Base-by-base conservation (phyloP, 2,329 filamentous ascomycete genomes). In the Nemania serpens region DNA sequence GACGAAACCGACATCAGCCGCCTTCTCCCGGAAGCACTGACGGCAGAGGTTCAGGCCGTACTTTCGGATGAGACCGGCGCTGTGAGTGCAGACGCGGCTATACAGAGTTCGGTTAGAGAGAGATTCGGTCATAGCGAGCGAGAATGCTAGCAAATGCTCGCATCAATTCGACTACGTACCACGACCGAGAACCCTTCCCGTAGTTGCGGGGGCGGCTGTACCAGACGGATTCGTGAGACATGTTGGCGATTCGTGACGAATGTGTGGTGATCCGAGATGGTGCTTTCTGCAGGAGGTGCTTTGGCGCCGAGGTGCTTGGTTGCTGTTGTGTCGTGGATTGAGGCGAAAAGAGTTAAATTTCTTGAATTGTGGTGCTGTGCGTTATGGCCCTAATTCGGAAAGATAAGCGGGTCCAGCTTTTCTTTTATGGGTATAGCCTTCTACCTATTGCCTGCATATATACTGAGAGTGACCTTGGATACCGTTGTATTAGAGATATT, bases 61-160 rank as follows among this genome's bases (percentile, higher is more conserved):
- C 86, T 99, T 99, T 86, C 95, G 93, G 88, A 99, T 97, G 74
- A 99, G 89, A 96, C 95, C 95, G 77, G 95, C 94, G 78, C 87
- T 89, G 91, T 99, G 94, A 78, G 93, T 92, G 91, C 84, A 87
- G 77, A 87, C 83, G 69, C 39, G 39, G n/a, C 39, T 42, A 10
- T 22, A 45, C 7, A 45, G 15, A 45, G 15, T n/a, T 17, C 3
- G 13, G 37, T 41, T 41, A 41, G 37, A 6, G 37, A 41, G 13
- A 17, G n/a, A n/a, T 29, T 29, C 25, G n/a, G n/a, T n/a, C n/a
- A n/a, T n/a, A 29, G 25, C 25, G 25, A 4, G 3, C 25, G n/a
- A 17, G 37, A 6, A n/a, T 13, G 13, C 37, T 41, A n/a, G 37
- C 5, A 45, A 7, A 45, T 20, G 20, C 17, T 18, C 42, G 46